These are phyloP conservation scores for Echeveria elegans DNA, from an alignment of 164 flowering plant species.

Conservation along the genomic window DNA sequence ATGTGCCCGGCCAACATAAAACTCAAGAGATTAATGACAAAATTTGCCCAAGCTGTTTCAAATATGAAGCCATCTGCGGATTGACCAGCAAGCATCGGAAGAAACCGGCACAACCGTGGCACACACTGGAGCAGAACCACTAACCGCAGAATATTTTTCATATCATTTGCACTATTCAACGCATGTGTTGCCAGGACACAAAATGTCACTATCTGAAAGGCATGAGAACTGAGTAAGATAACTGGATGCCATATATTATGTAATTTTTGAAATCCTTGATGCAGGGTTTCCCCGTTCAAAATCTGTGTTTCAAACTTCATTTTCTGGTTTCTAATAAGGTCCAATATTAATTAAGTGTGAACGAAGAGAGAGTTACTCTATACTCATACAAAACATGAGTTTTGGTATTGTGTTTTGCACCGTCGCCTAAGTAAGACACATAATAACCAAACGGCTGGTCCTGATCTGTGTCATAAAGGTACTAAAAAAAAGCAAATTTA, in stretches of 20 bases:
- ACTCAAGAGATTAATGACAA: constrained; percentile 73
- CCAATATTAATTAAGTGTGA: too few species aligned
- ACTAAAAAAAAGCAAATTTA: constrained; percentile 15
- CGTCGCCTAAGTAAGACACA: too few species aligned
- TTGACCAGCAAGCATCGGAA: constrained; percentile 68
- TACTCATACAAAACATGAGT: too few species aligned
- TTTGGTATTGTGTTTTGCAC: too few species aligned
- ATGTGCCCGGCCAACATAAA: constrained; percentile 72
- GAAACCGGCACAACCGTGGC: constrained; percentile 60
- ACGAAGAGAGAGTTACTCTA: too few species aligned
- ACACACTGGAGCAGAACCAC: constrained; percentile 67
- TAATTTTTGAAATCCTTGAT: too few species aligned
- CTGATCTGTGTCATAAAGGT: not conserved
- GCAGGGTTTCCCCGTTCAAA: too few species aligned
- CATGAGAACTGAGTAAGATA: not conserved
- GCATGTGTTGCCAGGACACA: constrained; percentile 28
- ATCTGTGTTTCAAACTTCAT: too few species aligned
- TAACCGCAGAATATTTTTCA: constrained; percentile 67
- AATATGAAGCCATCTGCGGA: constrained; percentile 74
- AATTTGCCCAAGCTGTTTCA: constrained; percentile 96
- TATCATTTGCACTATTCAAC: constrained; percentile 58
- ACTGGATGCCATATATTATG: too few species aligned
- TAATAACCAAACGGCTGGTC: too few species aligned
- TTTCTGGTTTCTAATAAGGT: too few species aligned
- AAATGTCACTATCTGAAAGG: constrained; percentile 48